These are phyloP conservation scores for Phyllosticta citribraziliensis DNA, from an alignment of 2,329 filamentous ascomycete genomes.

Conservation along the genomic window DNA sequence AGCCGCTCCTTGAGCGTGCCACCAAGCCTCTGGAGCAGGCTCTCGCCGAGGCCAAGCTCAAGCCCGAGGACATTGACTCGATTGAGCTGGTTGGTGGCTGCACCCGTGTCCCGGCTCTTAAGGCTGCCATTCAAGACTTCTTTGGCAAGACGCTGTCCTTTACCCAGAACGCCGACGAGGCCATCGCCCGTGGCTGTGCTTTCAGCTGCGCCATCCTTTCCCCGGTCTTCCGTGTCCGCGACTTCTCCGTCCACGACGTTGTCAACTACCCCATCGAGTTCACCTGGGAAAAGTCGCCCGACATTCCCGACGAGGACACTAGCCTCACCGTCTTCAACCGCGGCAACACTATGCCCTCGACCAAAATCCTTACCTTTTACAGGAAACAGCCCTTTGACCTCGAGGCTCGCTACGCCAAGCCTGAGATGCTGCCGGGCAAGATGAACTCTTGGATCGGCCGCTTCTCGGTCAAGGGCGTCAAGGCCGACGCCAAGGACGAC, in stretches of 20 bases:
- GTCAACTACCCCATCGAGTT: slow-evolving; percentile 98
- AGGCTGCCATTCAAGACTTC: slow-evolving; percentile 80
- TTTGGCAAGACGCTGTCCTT: slow-evolving; percentile 90
- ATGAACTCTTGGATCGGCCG: slow-evolving; percentile 90
- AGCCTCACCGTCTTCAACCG: slow-evolving; percentile 95
- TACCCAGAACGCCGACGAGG: slow-evolving; percentile 97
- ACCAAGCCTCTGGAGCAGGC: slow-evolving; percentile 76
- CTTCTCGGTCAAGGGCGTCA: slow-evolving; percentile 96
- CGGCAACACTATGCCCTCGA: slow-evolving; percentile 93
- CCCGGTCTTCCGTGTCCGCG: slow-evolving; percentile 94
- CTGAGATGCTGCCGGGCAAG: slow-evolving; percentile 79
- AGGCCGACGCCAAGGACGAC: slow-evolving; percentile 85
- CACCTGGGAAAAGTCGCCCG: slow-evolving; percentile 94
- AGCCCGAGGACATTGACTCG: slow-evolving; percentile 81
- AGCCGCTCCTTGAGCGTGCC: slow-evolving; percentile 68
- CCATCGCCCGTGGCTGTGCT: slow-evolving; percentile 86
- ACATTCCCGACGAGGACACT: slow-evolving; percentile 97
- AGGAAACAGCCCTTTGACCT: slow-evolving; percentile 95
- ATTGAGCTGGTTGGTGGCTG: slow-evolving; percentile 92
- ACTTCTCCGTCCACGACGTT: slow-evolving; percentile 96
- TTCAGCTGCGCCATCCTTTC: slow-evolving; percentile 98
- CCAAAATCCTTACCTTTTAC: slow-evolving; percentile 99
- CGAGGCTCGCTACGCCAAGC: slow-evolving; percentile 86
- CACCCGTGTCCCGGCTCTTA: slow-evolving; percentile 86
- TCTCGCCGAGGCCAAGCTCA: slow-evolving; percentile 85